Evolutionary conservation across 768 basidiomycete species (phyloP).

Genomic region (Lentinula edodes): DNA sequence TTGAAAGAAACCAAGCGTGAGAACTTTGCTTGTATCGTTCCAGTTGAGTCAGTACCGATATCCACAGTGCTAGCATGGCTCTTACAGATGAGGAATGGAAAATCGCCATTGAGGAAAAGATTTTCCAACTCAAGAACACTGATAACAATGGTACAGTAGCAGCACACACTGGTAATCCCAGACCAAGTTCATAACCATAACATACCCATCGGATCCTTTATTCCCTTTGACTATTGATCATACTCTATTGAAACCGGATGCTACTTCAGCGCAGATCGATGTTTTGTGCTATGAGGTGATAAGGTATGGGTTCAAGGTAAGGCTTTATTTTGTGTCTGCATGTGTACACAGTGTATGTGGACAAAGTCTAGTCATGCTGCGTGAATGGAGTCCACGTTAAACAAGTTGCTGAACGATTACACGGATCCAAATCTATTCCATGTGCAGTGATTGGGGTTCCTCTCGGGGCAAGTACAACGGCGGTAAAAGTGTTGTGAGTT

Average conservation of each 20-base stretch:
- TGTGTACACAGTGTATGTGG: background rate
- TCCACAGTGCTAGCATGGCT: background rate
- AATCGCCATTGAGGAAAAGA: conserved; percentile 21
- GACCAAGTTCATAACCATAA: conserved; percentile 10
- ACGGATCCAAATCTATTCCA: conserved; percentile 30
- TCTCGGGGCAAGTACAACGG: conserved; percentile 40
- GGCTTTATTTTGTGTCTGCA: background rate
- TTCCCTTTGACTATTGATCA: conserved; percentile 42
- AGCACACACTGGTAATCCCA: background rate
- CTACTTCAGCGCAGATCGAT: conserved; percentile 38
- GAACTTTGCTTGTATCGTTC: no score
- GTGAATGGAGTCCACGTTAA: conserved; percentile 41
- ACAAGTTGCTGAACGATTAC: conserved; percentile 33
- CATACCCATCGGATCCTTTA: background rate
- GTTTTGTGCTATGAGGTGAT: conserved; percentile 43
- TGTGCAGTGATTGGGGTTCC: conserved; percentile 51
- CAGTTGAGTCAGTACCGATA: no score
- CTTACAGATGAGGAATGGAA: conserved; percentile 29
- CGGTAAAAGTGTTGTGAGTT: conserved; percentile 40
- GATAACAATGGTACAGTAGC: background rate
- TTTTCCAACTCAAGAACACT: conserved; percentile 11
- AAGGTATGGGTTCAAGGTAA: conserved; percentile 42
- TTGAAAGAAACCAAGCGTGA: no score
- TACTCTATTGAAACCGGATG: conserved; percentile 45
- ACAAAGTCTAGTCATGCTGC: conserved; percentile 38